Evolutionary conservation across 2,329 filamentous ascomycete genomes (phyloP).

Genomic region (Ophiocordyceps unilateralis): DNA sequence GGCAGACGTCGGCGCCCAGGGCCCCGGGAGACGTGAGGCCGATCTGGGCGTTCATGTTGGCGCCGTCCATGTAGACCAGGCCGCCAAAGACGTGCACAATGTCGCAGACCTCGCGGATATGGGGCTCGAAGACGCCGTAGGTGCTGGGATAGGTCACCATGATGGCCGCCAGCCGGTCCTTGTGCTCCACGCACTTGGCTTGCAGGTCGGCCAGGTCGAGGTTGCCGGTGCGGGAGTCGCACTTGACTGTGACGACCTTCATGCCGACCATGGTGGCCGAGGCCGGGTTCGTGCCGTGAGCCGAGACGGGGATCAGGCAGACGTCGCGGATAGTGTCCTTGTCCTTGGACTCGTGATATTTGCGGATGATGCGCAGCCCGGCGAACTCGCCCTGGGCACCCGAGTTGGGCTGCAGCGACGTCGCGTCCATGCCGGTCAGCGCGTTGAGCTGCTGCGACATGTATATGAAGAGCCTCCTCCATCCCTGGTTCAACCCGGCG

Average conservation of each 20-base stretch:
- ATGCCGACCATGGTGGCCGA: constrained; percentile 93
- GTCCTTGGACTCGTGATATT: constrained; percentile 53
- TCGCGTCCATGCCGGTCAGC: constrained; percentile 81
- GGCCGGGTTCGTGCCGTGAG: constrained; percentile 90
- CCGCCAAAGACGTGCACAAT: constrained; percentile 78
- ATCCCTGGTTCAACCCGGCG: constrained; percentile 45
- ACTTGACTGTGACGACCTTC: constrained; percentile 86
- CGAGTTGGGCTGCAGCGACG: constrained; percentile 87
- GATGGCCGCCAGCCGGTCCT: constrained; percentile 72
- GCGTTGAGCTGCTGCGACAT: constrained; percentile 52
- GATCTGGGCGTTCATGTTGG: constrained; percentile 97
- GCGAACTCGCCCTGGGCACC: constrained; percentile 92
- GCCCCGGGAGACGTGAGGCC: constrained; percentile 87
- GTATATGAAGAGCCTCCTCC: constrained; percentile 53
- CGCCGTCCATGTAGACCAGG: constrained; percentile 96
- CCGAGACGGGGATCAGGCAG: constrained; percentile 86
- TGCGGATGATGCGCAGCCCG: constrained; percentile 73
- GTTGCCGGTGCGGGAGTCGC: constrained; percentile 72
- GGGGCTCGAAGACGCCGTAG: constrained; percentile 85
- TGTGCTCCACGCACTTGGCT: constrained; percentile 77
- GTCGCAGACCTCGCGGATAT: constrained; percentile 69
- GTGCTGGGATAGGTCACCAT: constrained; percentile 97
- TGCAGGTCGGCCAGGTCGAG: constrained; percentile 74
- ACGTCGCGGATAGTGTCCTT: constrained; percentile 62
- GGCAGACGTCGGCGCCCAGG: constrained; percentile 91